Base-by-base conservation (phyloP, 1,284 basidiomycete species). In the Heterobasidion irregulare region DNA sequence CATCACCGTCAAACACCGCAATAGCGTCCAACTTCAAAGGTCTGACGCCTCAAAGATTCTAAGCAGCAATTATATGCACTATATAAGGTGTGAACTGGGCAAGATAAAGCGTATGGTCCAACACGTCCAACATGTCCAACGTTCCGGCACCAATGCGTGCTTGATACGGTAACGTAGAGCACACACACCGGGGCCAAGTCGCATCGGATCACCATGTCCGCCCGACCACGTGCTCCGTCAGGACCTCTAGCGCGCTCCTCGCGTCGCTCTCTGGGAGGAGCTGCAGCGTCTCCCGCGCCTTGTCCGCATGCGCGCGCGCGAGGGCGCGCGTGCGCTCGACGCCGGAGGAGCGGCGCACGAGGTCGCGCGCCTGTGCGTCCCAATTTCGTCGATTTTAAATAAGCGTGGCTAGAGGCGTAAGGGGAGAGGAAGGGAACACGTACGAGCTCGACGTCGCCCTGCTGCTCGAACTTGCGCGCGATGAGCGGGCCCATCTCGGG, bases 391-490 rank as follows among this genome's bases (percentile, higher is more conserved):
- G 18, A 18, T 18, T 18, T 18, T 18, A 18, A 18, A 18, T 18
- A 18, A 18, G 18, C 18, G 18, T 18, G 18, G 18, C 18, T 18
- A 18, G 18, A 18, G 18, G 18, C 36, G 43, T 1, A 8, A 6
- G 16, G 18, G 16, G n/a, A 43, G 18, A 51, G 53, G 19, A 63
- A 36, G 35, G 32, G 8, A 48, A n/a, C 6, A 68, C 82, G 65
- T 64, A 91, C 92, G 62, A 80, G 71, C 62, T 95, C 89, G 34
- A 95, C 88, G 66, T 99, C 96, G 8, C 94, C 96, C 33, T 82
- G 76, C 15, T 81, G 73, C 46, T 80, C 75, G 68, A 98, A 97
- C 72, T 92, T 89, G 54, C 97, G 83, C 51, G 79, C 75, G 55
- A 99, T 94, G 59, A 98, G 74, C 1, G 89, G 85, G 2, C 86